These are phyloP conservation scores for Xylariaceae sp. DNA, from an alignment of 2,329 filamentous ascomycete species.

Conservation along the genomic window DNA sequence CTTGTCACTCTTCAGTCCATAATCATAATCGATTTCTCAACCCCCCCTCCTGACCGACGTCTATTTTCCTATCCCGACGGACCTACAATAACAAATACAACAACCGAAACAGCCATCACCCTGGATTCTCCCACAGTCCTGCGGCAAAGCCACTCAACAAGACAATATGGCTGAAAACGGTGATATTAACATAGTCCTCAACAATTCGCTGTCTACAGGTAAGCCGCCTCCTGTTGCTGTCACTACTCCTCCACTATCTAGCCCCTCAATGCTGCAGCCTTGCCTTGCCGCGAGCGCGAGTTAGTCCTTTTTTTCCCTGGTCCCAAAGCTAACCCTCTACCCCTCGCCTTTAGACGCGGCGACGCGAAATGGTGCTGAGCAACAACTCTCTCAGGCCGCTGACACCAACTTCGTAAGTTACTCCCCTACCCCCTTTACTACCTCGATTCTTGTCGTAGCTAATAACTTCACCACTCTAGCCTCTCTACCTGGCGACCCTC, in stretches of 20 bases:
- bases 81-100: constrained; percentile 12
- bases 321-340: constrained; percentile 42
- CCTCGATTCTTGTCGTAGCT: constrained; percentile 22
- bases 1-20: constrained; percentile 18
- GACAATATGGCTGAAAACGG: constrained; percentile 68
- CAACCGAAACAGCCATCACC: constrained; percentile 14
- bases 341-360: constrained; percentile 71
- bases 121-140: constrained; percentile 23
- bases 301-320: constrained; percentile 3
- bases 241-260: constrained; percentile 1
- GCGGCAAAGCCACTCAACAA: constrained; percentile 34
- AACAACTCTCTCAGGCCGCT: constrained; percentile 90
- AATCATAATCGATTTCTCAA: constrained; percentile 11
- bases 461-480: constrained; percentile 48
- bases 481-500: constrained; percentile 89
- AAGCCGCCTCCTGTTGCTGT: constrained; percentile 48
- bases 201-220: constrained; percentile 96
- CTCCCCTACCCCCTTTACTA: constrained; percentile 10
- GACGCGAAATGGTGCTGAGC: constrained; percentile 88
- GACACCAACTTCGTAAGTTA: constrained; percentile 88
- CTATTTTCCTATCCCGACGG: constrained; percentile 18
- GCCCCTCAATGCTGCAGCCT: constrained; percentile 21
- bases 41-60: constrained; percentile 24
- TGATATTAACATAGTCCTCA: constrained; percentile 98
- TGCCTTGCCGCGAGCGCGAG: constrained; percentile 13